These are phyloP conservation scores for Phycomyces blakesleeanus DNA, from an alignment of 192 early-diverging fungal genomes.

Conservation along the genomic window DNA sequence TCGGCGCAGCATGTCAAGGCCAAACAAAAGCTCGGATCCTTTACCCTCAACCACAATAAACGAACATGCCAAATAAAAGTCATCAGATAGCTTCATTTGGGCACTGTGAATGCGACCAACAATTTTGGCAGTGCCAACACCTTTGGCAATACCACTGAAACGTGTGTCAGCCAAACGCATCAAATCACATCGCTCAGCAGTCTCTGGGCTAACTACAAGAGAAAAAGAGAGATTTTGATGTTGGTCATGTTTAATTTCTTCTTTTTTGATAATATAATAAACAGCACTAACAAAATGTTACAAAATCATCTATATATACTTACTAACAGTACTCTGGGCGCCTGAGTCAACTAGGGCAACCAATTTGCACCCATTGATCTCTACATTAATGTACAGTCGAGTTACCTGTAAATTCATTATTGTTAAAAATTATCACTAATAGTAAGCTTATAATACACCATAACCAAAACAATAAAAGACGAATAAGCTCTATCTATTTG, in stretches of 20 bases:
- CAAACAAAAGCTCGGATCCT: constrained; percentile 87
- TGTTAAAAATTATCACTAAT: too few species aligned
- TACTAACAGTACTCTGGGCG: constrained; percentile 90
- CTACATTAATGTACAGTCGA: constrained; percentile 87
- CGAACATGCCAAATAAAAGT: constrained; percentile 76
- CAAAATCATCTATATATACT: constrained; percentile 14
- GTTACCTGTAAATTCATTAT: constrained; percentile 47
- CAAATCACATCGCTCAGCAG: constrained; percentile 72
- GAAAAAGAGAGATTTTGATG: not conserved
- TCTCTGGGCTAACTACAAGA: constrained; percentile 55
- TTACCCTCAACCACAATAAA: constrained; percentile 94
- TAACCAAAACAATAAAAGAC: too few species aligned
- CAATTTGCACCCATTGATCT: constrained; percentile 85
- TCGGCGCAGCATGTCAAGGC: constrained; percentile 92
- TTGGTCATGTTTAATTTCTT: not conserved
- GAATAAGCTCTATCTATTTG: too few species aligned
- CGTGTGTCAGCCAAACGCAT: constrained; percentile 87
- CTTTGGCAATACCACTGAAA: constrained; percentile 86
- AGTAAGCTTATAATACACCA: too few species aligned
- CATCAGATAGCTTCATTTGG: constrained; percentile 74
- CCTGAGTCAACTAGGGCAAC: constrained; percentile 97
- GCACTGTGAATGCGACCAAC: constrained; percentile 91
- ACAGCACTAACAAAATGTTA: not conserved
- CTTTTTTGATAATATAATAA: not conserved
- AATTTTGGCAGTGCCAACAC: constrained; percentile 96